phyloP scores from a whole-genome alignment of 2,329 filamentous ascomycete genomes.

The Ceratocystis lukuohia region DNA sequence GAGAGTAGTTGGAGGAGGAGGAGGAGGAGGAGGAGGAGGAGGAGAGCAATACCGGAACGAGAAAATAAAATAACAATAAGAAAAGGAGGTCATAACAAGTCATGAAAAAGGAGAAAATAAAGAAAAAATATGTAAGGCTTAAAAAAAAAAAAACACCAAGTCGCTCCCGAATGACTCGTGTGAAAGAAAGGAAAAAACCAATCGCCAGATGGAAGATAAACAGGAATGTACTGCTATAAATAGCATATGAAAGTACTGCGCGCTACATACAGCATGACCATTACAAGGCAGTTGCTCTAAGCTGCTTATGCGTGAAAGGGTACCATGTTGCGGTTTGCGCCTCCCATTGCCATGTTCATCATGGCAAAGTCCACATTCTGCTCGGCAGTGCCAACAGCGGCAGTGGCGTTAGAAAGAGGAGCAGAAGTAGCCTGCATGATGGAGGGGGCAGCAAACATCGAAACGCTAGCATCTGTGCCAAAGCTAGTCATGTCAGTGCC shows the following conservation, averaged over 20 bases:
- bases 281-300: neutral
- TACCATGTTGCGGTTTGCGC: neutral
- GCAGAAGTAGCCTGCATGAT: neutral
- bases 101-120: neutral
- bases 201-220: neutral
- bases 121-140: neutral
- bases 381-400: neutral
- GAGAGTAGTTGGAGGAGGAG: neutral
- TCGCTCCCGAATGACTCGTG: neutral
- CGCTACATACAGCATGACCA: neutral
- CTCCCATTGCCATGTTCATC: neutral
- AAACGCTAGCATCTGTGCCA: neutral
- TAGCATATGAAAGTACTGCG: neutral
- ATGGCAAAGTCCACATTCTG: neutral
- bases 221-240: neutral
- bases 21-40: neutral
- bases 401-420: neutral
- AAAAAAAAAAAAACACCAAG: slow-evolving; percentile 4
- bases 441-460: neutral
- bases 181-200: neutral
- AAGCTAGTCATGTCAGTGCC: neutral
- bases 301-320: neutral
- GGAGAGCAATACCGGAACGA: neutral
- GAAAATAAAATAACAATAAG: neutral
- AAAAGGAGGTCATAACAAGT: neutral